A percentile compares a stretch with the other conserved stretches of the same genome.
These are phyloP conservation scores for Epichloe bromicola DNA, from an alignment of 2,329 filamentous ascomycete species.

Conservation along the genomic window DNA sequence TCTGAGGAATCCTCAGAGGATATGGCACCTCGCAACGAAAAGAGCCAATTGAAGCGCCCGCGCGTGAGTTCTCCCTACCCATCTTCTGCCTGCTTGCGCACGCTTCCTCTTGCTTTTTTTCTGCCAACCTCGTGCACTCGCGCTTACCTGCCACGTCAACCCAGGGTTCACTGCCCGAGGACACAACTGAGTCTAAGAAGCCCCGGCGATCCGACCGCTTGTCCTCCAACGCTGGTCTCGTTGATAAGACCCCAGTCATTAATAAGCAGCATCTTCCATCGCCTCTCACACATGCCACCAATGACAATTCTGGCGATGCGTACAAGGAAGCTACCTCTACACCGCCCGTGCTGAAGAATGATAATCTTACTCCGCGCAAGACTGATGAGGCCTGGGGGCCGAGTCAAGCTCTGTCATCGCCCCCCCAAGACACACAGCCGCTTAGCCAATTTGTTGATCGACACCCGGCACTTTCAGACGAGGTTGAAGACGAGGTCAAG, in stretches of 20 bases:
- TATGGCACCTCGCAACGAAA: conserved; percentile 54
- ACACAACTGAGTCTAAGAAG: conserved; percentile 63
- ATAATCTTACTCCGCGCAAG: conserved; percentile 39
- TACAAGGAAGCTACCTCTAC: conserved; percentile 58
- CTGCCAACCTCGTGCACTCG: conserved; percentile 7
- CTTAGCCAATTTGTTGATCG: conserved; percentile 65
- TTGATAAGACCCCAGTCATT: conserved; percentile 46
- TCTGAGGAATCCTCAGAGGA: conserved; percentile 9
- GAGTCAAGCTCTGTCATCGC: conserved; percentile 36
- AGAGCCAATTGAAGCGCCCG: conserved; percentile 74
- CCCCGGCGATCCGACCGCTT: conserved; percentile 66
- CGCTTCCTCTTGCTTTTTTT: conserved; percentile 6
- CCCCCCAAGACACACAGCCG: conserved; percentile 48
- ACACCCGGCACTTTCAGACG: conserved; percentile 58
- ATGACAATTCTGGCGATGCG: conserved; percentile 45
- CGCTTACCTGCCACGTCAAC: conserved; percentile 12
- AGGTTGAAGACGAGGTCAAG: conserved; percentile 69
- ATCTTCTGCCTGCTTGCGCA: conserved; percentile 11
- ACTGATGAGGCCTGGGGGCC: conserved; percentile 35
- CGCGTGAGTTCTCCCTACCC: conserved; percentile 41
- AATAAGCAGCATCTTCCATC: conserved; percentile 64
- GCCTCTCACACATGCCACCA: conserved; percentile 53
- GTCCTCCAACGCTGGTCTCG: conserved; percentile 22
- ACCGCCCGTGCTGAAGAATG: conserved; percentile 48
- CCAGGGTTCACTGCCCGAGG: conserved; percentile 53